Conservation (phyloP, 257 asterid genomes). For the Solanum gandarillasii region DNA sequence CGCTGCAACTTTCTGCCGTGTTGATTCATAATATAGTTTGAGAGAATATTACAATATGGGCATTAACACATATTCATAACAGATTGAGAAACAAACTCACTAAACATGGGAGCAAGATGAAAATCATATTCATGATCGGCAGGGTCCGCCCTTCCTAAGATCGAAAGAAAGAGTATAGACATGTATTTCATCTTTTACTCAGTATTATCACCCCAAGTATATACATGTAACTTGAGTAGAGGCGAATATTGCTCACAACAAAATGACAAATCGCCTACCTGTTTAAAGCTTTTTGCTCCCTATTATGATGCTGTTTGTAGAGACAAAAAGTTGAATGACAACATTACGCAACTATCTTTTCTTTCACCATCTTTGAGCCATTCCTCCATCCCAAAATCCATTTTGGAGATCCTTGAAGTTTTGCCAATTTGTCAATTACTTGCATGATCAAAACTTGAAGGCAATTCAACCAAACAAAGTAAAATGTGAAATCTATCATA, state of each 20-base stretch:
- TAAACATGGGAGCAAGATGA: not conserved
- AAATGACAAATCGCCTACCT: not conserved
- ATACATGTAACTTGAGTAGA: not conserved
- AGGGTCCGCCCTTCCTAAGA: not conserved
- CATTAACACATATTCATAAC: not conserved
- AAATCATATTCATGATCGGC: not conserved
- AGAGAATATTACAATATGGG: not conserved
- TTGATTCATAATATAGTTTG: not conserved
- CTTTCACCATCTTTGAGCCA: not conserved
- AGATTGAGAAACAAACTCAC: not conserved
- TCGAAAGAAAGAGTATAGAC: not conserved
- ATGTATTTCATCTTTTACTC: not conserved
- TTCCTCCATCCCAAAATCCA: not conserved
- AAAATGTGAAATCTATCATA: not conserved
- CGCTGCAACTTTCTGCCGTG: not conserved
- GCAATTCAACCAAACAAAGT: not conserved
- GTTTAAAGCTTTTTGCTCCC: not conserved
- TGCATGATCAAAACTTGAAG: slow-evolving; percentile 23
- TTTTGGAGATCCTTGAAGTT: not conserved
- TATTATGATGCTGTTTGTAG: not conserved
- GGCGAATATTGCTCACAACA: not conserved
- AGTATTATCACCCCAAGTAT: not conserved
- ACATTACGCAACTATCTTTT: not conserved
- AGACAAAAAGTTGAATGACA: not conserved
- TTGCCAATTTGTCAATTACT: not conserved